Evolutionary conservation across 164 flowering plant species (phyloP), one percentile per base, ranked within the genome.

Genomic region (Litsea cubeba): DNA sequence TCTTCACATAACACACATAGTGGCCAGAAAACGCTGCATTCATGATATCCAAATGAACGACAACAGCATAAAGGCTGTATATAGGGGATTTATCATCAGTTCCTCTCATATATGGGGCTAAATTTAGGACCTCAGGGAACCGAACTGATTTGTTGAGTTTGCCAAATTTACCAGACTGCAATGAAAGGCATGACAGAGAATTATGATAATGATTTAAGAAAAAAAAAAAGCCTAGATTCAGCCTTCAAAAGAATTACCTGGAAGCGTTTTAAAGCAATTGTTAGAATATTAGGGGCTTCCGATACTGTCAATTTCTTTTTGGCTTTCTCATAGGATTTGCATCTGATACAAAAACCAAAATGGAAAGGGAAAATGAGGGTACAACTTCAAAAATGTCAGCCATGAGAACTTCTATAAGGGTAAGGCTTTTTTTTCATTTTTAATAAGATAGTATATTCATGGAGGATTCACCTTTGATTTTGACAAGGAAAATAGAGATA

Each of bases 21-120:
- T 96, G 99, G 72, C 99, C 99, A 76, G 97, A 93, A 84, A 89
- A 96, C 17, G 99, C 77, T 24, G 98, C 94, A 85, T 93, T 96
- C 94, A 89, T 87, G 67, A 85, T 46, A 82, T 93, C 99, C 85
- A 95, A 73, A 78, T 95, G 99, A 54, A 91, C 99, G n/a, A 95
- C 85, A 51, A 95, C 97, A 18, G 88, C 97, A 79, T 92, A 95
- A 68, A 95, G 97, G 79, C 79, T 85, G 81, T 93, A 95, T 60
- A 87, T 66, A 49, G 97, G 94, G 3, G 89, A 78, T 72, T 83
- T 92, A 74, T 93, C 98, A 77, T 83, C 84, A 72, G 88, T 85
- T 23, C 90, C 87, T 72, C 92, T 90, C 89, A 92, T 87, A 83
- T 79, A 95, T 54, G 94, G 93, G 40, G 89, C 86, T 84, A 95